These are phyloP conservation scores for Hsuehochloa calcarea DNA, from an alignment of 176 grass and related monocot species.

Conservation along the genomic window DNA sequence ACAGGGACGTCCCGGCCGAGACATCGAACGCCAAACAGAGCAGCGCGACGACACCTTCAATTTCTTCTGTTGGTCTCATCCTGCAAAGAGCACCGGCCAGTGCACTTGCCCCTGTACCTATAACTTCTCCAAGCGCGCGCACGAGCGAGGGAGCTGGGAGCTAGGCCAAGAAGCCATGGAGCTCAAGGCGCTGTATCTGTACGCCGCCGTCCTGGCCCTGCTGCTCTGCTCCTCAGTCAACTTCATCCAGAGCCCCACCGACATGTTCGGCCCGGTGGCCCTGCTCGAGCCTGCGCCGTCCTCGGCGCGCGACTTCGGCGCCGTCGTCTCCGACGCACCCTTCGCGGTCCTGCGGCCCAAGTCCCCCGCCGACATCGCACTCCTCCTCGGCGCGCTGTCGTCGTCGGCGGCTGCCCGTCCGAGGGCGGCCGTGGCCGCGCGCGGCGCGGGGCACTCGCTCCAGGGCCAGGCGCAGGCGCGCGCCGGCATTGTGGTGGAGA, in stretches of 20 bases:
- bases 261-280: constrained; percentile 47
- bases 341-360: constrained; percentile 49
- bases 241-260: constrained; percentile 80
- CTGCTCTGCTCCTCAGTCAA: constrained; percentile 46
- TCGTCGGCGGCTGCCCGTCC: neutral
- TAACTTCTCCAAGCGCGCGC: neutral
- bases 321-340: constrained; percentile 49
- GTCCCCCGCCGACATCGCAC: constrained; percentile 57
- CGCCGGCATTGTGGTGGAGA: constrained; percentile 83
- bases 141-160: neutral
- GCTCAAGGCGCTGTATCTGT: constrained; percentile 11
- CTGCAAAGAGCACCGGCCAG: neutral
- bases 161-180: constrained; percentile 8
- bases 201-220: constrained; percentile 37
- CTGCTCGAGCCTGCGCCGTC: constrained; percentile 43
- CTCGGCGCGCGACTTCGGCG: constrained; percentile 64
- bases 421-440: constrained; percentile 50
- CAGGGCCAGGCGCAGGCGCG: constrained; percentile 74
- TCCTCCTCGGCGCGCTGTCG: constrained; percentile 56
- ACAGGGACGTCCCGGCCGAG: constrained; percentile 20
- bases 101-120: constrained; percentile 8
- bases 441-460: constrained; percentile 76
- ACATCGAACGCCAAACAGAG: neutral
- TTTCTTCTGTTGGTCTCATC: neutral
- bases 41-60: neutral